Percentiles rank a stretch among this genome's conserved stretches.
Conservation (phyloP, 2,329 filamentous ascomycete genomes). For the Diplodia scrobiculata region DNA sequence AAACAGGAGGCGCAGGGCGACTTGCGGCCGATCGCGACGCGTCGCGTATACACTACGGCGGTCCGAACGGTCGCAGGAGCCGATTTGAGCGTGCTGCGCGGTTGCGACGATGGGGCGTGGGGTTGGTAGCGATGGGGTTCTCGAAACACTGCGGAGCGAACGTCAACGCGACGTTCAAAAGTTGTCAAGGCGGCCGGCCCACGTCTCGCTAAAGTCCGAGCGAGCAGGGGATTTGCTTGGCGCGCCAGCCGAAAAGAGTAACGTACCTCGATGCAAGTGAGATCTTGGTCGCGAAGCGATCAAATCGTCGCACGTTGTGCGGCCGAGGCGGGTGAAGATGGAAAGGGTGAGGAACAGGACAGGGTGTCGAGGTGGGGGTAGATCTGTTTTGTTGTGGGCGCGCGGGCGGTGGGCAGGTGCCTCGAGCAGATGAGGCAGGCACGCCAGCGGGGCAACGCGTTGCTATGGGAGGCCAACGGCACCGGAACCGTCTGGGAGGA, state of each 20-base stretch:
- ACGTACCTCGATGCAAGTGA: conserved; percentile 1
- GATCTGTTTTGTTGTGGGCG: not conserved
- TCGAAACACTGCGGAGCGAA: conserved; percentile 19
- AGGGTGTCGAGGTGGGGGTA: not conserved
- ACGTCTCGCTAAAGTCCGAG: conserved; percentile 21
- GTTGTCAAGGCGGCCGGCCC: conserved; percentile 15
- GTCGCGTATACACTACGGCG: conserved; percentile 14
- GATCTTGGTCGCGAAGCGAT: not conserved
- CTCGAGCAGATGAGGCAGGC: not conserved
- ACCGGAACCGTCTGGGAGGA: not conserved
- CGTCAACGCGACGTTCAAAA: conserved; percentile 27
- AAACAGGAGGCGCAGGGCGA: not conserved
- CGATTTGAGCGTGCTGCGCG: conserved; percentile 4
- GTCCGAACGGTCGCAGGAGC: conserved; percentile 2
- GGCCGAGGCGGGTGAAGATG: not conserved
- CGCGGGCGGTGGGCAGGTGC: not conserved
- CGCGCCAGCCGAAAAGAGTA: conserved; percentile 20
- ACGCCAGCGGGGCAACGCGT: conserved; percentile 15
- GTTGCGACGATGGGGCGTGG: conserved; percentile 4
- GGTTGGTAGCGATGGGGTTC: conserved; percentile 7
- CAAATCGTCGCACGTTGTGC: not conserved
- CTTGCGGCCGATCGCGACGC: conserved; percentile 20
- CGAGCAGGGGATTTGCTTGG: conserved; percentile 4
- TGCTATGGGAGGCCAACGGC: not conserved
- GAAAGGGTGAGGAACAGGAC: not conserved